Evolutionary conservation across 208 protist genomes (phyloP).

Genomic region (Porcisia hertigi): DNA sequence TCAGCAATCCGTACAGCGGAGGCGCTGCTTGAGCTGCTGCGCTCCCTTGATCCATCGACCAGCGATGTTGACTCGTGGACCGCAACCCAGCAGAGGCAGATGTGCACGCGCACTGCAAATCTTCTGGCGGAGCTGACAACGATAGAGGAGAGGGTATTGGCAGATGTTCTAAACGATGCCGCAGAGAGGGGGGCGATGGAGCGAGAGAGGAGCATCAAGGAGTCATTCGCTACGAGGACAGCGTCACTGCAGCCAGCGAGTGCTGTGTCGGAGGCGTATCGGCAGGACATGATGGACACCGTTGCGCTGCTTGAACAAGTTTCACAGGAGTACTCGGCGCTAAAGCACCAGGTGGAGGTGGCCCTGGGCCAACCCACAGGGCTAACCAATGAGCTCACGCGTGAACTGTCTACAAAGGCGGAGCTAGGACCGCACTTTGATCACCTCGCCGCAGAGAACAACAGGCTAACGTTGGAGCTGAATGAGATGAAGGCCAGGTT

Average conservation of each 20-base stretch:
- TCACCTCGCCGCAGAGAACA: slow-evolving; percentile 38
- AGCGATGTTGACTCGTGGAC: slow-evolving; percentile 12
- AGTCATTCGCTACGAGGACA: background rate
- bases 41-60: slow-evolving; percentile 7
- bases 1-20: slow-evolving; percentile 8
- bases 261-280: slow-evolving; percentile 10
- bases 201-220: background rate
- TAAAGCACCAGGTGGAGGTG: slow-evolving; percentile 7
- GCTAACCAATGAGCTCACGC: slow-evolving; percentile 1
- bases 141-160: slow-evolving; percentile 23
- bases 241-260: background rate
- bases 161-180: slow-evolving; percentile 27
- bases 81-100: slow-evolving; percentile 16
- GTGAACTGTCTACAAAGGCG: slow-evolving; percentile 20
- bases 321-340: slow-evolving; percentile 28
- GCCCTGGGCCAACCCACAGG: background rate
- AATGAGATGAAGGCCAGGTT: slow-evolving; percentile 19
- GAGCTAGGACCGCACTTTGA: slow-evolving; percentile 41
- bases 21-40: slow-evolving; percentile 21
- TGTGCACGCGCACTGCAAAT: slow-evolving; percentile 26
- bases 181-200: slow-evolving; percentile 29
- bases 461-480: slow-evolving; percentile 25
- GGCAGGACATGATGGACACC: slow-evolving; percentile 29
- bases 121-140: slow-evolving; percentile 24
- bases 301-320: slow-evolving; percentile 27